A percentile compares a stretch with the other conserved stretches of the same genome.
These are phyloP conservation scores for Ciborinia camelliae DNA, from an alignment of 2,329 filamentous ascomycete genomes.

Conservation along the genomic window DNA sequence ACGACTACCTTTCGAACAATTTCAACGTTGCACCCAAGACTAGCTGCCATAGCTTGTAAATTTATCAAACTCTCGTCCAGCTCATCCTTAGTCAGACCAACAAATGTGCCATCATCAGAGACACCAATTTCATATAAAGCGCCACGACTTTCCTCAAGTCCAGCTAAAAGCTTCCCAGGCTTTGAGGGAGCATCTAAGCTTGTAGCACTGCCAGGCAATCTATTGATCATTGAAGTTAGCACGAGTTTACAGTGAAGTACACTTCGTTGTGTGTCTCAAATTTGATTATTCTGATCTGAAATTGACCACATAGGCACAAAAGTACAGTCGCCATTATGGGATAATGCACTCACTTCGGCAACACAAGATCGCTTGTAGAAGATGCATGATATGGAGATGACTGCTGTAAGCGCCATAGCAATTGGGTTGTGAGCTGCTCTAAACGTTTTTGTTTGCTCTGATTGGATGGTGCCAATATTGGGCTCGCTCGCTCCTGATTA, in stretches of 20 bases:
- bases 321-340: background rate
- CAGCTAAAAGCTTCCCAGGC: slow-evolving; percentile 62
- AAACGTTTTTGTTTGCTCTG: slow-evolving; percentile 79
- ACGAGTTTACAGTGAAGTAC: background rate
- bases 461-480: slow-evolving; percentile 39
- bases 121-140: slow-evolving; percentile 96
- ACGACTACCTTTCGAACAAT: slow-evolving; percentile 79
- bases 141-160: slow-evolving; percentile 87
- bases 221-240: slow-evolving; percentile 1
- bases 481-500: slow-evolving; percentile 23
- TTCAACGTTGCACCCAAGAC: slow-evolving; percentile 80
- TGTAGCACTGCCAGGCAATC: slow-evolving; percentile 60
- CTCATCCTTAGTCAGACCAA: slow-evolving; percentile 85
- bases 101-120: slow-evolving; percentile 86
- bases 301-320: background rate
- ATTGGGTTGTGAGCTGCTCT: slow-evolving; percentile 88
- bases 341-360: slow-evolving; percentile 52
- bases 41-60: slow-evolving; percentile 85
- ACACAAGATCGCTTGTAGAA: slow-evolving; percentile 67
- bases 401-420: slow-evolving; percentile 92
- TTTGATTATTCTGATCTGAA: background rate
- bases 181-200: slow-evolving; percentile 47
- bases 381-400: slow-evolving; percentile 88
- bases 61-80: slow-evolving; percentile 87
- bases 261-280: background rate